Percentiles rank a stretch among this genome's conserved stretches.
Evolutionary conservation across 192 early-diverging fungal genomes (phyloP).

Genomic region (Coemansia guatemalensis): DNA sequence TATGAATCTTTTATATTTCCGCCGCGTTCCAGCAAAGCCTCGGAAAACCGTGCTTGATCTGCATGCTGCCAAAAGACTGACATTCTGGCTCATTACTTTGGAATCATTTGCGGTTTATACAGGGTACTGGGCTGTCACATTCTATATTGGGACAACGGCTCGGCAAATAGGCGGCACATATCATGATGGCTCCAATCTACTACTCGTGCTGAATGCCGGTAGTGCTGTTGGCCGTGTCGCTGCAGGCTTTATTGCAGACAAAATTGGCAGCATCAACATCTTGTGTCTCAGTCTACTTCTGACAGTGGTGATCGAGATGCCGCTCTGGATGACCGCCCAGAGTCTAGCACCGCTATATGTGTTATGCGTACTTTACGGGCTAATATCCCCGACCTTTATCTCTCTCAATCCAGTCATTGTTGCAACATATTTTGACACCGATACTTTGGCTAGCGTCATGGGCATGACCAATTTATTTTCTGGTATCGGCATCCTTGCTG

Average conservation of each 20-base stretch:
- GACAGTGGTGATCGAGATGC: constrained; percentile 32
- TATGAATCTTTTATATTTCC: constrained; percentile 32
- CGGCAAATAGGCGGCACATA: constrained; percentile 24
- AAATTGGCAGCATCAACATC: constrained; percentile 39
- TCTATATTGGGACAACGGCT: constrained; percentile 39
- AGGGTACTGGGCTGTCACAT: constrained; percentile 51
- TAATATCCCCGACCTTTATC: constrained; percentile 48
- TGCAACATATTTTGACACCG: constrained; percentile 25
- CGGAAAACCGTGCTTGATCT: constrained; percentile 46
- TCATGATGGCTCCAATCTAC: constrained; percentile 30
- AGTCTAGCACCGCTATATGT: constrained; percentile 34
- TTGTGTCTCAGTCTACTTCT: constrained; percentile 22
- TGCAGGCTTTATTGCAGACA: constrained; percentile 40
- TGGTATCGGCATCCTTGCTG: constrained; percentile 33
- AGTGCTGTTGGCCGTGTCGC: constrained; percentile 33
- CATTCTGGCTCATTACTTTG: constrained; percentile 36
- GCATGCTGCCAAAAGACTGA: constrained; percentile 20
- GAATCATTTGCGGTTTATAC: constrained; percentile 37
- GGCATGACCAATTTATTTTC: constrained; percentile 48
- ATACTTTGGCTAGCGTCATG: constrained; percentile 36
- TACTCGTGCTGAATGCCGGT: constrained; percentile 40
- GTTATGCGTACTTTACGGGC: constrained; percentile 32
- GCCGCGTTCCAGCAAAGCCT: constrained; percentile 50
- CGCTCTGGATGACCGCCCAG: constrained; percentile 40
- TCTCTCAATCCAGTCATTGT: constrained; percentile 48